A percentile compares a stretch with the other conserved stretches of the same genome.
phyloP scores from a whole-genome alignment of 306 rosid species.

The Boehmeria nivea region DNA sequence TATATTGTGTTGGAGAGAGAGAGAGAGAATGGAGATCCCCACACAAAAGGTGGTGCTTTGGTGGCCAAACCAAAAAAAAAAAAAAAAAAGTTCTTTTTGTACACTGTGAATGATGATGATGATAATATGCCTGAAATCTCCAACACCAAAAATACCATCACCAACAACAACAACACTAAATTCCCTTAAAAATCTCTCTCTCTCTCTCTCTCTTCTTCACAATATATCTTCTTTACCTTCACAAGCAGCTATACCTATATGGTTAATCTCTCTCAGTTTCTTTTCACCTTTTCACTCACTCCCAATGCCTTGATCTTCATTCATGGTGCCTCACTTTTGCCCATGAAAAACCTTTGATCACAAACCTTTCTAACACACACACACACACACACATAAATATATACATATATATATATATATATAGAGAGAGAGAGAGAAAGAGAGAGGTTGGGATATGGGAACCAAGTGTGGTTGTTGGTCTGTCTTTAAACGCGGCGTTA shows the following conservation, averaged over 20 bases:
- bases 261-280: constrained; percentile 11
- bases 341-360: constrained; percentile 35
- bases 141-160: constrained; percentile 24
- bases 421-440: no score
- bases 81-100: constrained; percentile 88
- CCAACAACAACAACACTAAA: not conserved
- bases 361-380: not conserved
- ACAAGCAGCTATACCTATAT: not conserved
- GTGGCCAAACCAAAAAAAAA: constrained; percentile 29
- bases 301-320: constrained; percentile 6
- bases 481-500: constrained; percentile 72
- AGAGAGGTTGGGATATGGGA: no score
- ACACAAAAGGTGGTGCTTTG: constrained; percentile 66
- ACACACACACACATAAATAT: no score
- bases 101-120: constrained; percentile 81
- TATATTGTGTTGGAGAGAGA: constrained; percentile 28
- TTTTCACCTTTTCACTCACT: constrained; percentile 6
- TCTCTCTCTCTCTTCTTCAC: constrained; percentile 3
- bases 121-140: constrained; percentile 84
- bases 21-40: constrained; percentile 31
- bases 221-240: not conserved
- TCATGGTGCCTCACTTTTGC: constrained; percentile 3
- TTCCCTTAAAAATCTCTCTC: constrained; percentile 6
- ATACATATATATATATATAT: not conserved
- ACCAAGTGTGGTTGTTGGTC: constrained; percentile 87